These are phyloP conservation scores for Penicillium sp. DNA, from an alignment of 2,329 filamentous ascomycete species.

Conservation along the genomic window DNA sequence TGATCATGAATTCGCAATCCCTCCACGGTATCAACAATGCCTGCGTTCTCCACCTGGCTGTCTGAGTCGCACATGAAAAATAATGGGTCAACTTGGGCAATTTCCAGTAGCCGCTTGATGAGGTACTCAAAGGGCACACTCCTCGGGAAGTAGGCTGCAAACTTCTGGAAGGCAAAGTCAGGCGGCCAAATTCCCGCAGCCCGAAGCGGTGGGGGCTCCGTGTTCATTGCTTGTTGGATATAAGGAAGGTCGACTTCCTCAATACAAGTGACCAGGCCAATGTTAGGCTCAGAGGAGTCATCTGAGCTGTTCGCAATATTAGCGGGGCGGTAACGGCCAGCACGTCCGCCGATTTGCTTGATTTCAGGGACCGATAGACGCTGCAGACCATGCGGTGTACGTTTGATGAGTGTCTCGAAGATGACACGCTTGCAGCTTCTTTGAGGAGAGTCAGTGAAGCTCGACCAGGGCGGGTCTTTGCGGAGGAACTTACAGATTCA, in stretches of 20 bases:
- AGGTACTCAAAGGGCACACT: constrained; percentile 83
- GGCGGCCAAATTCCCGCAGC: constrained; percentile 77
- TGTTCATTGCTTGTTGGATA: constrained; percentile 65
- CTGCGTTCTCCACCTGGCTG: constrained; percentile 68
- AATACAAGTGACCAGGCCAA: constrained; percentile 79
- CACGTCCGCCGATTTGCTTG: constrained; percentile 93
- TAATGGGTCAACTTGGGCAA: constrained; percentile 64
- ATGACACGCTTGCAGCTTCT: constrained; percentile 83
- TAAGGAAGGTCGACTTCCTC: constrained; percentile 68
- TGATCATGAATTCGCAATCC: constrained; percentile 73
- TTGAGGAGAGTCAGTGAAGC: constrained; percentile 19
- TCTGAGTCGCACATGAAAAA: constrained; percentile 72
- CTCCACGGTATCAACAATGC: constrained; percentile 72
- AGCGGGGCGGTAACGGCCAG: constrained; percentile 81
- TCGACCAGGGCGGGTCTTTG: neutral
- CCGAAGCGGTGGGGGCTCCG: constrained; percentile 66
- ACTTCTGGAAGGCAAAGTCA: constrained; percentile 69
- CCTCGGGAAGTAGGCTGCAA: constrained; percentile 79
- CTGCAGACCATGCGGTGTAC: constrained; percentile 62
- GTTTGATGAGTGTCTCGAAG: constrained; percentile 78
- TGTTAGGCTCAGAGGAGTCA: constrained; percentile 35
- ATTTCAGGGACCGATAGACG: constrained; percentile 73
- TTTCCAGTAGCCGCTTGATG: constrained; percentile 71
- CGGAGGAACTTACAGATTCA: constrained; percentile 71
- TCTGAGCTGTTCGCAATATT: constrained; percentile 22